A percentile compares a stretch with the other conserved stretches of the same genome.
These are phyloP conservation scores for Papilionanthe hybrid DNA, from an alignment of 116 monocot species.

Conservation along the genomic window DNA sequence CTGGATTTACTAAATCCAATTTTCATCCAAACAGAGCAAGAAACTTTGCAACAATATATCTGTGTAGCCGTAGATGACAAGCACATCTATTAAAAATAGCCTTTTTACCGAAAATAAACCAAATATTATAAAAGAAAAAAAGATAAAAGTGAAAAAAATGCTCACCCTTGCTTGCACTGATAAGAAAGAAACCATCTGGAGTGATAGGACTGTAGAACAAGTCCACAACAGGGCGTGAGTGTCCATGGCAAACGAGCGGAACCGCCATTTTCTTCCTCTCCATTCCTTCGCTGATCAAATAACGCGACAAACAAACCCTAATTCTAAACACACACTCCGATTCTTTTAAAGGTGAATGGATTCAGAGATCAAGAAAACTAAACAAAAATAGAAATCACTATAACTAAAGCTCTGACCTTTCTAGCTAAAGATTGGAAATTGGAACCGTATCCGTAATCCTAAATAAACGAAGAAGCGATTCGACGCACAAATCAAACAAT, in stretches of 20 bases:
- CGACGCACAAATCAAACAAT: not conserved
- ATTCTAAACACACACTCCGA: constrained; percentile 4
- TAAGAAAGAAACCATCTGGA: constrained; percentile 87
- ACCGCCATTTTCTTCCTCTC: constrained; percentile 75
- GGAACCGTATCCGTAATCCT: not conserved
- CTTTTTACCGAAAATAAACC: not conserved
- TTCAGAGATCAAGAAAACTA: not conserved
- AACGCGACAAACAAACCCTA: constrained; percentile 18
- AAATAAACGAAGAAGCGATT: not conserved
- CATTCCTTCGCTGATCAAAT: constrained; percentile 27
- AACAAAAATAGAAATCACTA: not conserved
- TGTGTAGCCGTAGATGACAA: not conserved
- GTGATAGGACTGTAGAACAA: constrained; percentile 94
- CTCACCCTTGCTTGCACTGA: constrained; percentile 94
- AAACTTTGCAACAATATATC: not conserved
- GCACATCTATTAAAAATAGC: not conserved
- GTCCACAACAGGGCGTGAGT: constrained; percentile 93
- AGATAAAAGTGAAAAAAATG: not conserved
- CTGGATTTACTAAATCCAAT: not conserved
- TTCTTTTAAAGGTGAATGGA: not conserved
- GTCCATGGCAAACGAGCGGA: constrained; percentile 91
- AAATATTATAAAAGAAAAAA: not conserved
- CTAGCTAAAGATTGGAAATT: not conserved
- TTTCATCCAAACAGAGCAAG: not conserved
- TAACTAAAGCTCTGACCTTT: not conserved